phyloP scores from a whole-genome alignment of 75 land plant genomes.

The Picea sitchensis region DNA sequence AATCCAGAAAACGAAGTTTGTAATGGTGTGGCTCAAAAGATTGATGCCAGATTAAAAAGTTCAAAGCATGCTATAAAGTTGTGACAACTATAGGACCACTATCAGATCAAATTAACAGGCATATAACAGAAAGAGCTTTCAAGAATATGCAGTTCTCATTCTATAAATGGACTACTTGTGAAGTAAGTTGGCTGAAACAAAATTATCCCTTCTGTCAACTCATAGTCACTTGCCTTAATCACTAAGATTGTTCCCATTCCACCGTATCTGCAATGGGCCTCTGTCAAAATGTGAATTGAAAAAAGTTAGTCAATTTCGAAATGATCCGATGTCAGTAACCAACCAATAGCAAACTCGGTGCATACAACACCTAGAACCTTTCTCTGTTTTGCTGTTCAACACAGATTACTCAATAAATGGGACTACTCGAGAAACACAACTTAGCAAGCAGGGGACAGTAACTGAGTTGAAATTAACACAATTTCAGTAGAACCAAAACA shows the following conservation, averaged over 20 bases:
- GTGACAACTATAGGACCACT: neutral
- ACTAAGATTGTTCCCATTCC: slow-evolving; percentile 92
- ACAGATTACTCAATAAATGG: neutral
- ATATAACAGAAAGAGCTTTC: neutral
- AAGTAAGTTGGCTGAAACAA: neutral
- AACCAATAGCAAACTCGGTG: neutral
- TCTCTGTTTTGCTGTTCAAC: too few species aligned
- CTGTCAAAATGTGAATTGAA: slow-evolving; percentile 27
- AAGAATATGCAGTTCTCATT: neutral
- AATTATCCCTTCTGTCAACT: neutral
- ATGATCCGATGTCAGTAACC: slow-evolving; percentile 2
- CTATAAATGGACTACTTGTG: neutral
- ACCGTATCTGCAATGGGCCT: slow-evolving; percentile 70
- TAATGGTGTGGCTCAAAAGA: neutral
- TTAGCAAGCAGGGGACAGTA: neutral
- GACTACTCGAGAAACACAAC: neutral
- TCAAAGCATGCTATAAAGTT: neutral
- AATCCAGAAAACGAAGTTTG: neutral
- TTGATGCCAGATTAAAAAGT: neutral
- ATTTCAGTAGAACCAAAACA: too few species aligned
- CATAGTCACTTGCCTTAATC: slow-evolving; percentile 56
- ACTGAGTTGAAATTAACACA: neutral
- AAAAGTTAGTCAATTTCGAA: neutral
- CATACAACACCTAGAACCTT: too few species aligned
- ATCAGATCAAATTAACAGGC: neutral